A percentile compares a stretch with the other conserved stretches of the same genome.
Conservation (phyloP, 2,329 filamentous ascomycete species). For the Thielaviopsis punctulata region DNA sequence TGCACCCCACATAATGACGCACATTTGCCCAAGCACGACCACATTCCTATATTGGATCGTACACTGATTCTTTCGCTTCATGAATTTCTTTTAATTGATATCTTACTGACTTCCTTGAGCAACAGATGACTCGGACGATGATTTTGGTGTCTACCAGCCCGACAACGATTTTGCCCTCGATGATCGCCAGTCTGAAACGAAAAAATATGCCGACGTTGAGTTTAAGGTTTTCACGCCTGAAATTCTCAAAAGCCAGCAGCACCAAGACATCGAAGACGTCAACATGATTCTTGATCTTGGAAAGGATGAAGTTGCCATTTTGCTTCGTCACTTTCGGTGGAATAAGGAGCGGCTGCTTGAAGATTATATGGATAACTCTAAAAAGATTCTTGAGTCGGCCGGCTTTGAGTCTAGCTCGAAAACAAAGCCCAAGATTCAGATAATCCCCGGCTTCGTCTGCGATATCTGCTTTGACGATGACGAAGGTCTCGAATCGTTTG, state of each 20-base stretch:
- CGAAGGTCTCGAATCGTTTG: conserved; percentile 61
- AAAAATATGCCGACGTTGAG: conserved; percentile 60
- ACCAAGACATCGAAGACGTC: conserved; percentile 74
- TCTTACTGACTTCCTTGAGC: background rate
- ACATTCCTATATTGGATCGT: background rate
- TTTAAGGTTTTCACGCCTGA: conserved; percentile 64
- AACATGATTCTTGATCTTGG: conserved; percentile 80
- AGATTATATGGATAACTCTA: conserved; percentile 81
- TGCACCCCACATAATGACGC: background rate
- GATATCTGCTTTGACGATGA: conserved; percentile 94
- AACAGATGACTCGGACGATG: conserved; percentile 10
- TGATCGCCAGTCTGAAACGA: conserved; percentile 39
- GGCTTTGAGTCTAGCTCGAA: conserved; percentile 54
- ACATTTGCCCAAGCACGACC: background rate
- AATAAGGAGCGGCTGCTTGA: conserved; percentile 93
- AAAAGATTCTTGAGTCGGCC: conserved; percentile 65
- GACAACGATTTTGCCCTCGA: conserved; percentile 22
- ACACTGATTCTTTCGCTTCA: background rate
- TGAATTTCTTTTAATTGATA: background rate
- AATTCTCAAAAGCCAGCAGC: conserved; percentile 74
- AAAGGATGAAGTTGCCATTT: conserved; percentile 76
- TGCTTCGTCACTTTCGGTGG: conserved; percentile 81
- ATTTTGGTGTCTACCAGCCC: conserved; percentile 9
- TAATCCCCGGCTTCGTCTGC: conserved; percentile 63
- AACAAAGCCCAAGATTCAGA: conserved; percentile 48